phyloP scores from a whole-genome alignment of 768 basidiomycete species.

The Clitopilus passeckerianus region DNA sequence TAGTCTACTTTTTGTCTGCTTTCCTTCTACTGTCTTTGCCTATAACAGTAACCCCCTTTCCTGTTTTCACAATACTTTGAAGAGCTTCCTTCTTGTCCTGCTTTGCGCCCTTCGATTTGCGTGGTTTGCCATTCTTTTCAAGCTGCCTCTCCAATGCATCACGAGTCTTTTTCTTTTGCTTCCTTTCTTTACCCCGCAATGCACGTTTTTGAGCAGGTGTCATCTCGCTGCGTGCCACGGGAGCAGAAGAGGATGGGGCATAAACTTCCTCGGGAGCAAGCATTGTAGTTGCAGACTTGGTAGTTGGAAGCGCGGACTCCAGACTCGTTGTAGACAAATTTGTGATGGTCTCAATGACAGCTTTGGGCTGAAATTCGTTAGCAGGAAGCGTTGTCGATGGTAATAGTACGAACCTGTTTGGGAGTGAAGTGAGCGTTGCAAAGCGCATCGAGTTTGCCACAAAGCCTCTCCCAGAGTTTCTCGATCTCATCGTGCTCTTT shows the following conservation, averaged over 20 bases:
- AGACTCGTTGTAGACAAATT: constrained; percentile 78
- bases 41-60: constrained; percentile 83
- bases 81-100: constrained; percentile 84
- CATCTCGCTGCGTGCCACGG: constrained; percentile 71
- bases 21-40: constrained; percentile 56
- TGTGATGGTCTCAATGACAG: constrained; percentile 75
- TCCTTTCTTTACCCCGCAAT: constrained; percentile 62
- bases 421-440: constrained; percentile 95
- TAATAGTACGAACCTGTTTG: constrained; percentile 62
- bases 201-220: constrained; percentile 81
- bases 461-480: constrained; percentile 78
- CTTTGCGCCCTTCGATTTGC: constrained; percentile 54
- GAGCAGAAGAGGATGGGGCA: constrained; percentile 48
- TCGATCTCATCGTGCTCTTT: constrained; percentile 90
- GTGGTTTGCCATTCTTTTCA: background rate
- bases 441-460: constrained; percentile 85
- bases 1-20: constrained; percentile 18
- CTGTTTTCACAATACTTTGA: constrained; percentile 76
- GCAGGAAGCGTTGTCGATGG: background rate
- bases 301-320: constrained; percentile 89
- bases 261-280: constrained; percentile 94
- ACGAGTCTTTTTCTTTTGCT: constrained; percentile 63
- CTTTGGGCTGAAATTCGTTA: constrained; percentile 64
- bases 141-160: constrained; percentile 34
- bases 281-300: constrained; percentile 68